These are phyloP conservation scores for Apiotrichum akiyoshidainum DNA, from an alignment of 1,284 basidiomycete species.

Conservation along the genomic window DNA sequence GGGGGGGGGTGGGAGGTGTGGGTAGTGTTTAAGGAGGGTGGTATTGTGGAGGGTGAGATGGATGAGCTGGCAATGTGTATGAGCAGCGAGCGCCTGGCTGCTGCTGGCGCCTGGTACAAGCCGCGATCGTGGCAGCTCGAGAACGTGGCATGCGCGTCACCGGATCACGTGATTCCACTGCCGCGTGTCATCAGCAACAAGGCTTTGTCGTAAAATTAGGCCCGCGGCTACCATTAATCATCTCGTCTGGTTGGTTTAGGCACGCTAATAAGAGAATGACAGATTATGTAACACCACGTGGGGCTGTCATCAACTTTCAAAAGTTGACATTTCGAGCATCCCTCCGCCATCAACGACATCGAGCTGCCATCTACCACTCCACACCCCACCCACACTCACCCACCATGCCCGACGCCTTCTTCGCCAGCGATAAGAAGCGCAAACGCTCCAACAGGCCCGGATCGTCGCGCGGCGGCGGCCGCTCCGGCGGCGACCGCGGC, in stretches of 20 bases:
- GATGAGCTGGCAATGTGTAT: neutral
- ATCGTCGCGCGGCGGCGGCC: constrained; percentile 29
- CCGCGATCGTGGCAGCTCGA: neutral
- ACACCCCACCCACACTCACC: neutral
- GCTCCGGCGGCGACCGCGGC: constrained; percentile 12
- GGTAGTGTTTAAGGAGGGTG: constrained; percentile 2
- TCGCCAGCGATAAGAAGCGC: constrained; percentile 63
- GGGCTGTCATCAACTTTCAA: no score
- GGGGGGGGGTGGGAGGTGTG: neutral
- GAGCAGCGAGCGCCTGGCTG: neutral
- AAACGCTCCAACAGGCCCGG: constrained; percentile 57
- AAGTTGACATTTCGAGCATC: no score
- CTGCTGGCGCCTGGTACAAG: no score
- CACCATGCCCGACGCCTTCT: constrained; percentile 76
- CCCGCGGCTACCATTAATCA: no score
- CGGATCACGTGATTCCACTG: no score
- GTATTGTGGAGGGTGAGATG: constrained; percentile 7
- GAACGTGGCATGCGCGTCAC: neutral
- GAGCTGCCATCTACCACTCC: neutral
- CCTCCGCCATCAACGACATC: no score
- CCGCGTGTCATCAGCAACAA: no score
- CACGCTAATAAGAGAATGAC: no score
- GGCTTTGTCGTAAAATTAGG: no score
- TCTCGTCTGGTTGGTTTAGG: no score
- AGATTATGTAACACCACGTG: no score